Evolutionary conservation across 129 eudicot genomes (phyloP).

Genomic region (Chrysanthemum makinoi): DNA sequence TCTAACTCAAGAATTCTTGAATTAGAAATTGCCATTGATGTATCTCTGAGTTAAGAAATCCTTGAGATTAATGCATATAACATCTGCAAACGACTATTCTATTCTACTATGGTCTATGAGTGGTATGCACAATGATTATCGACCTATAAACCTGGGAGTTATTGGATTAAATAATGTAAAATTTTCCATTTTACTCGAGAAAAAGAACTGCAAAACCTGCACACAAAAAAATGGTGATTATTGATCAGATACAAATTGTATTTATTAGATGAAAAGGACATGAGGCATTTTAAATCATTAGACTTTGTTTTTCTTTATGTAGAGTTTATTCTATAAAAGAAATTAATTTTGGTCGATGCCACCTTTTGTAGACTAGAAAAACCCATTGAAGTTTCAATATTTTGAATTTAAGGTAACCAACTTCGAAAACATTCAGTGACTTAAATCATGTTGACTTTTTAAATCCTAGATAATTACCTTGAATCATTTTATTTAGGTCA

Average conservation of each 20-base stretch:
- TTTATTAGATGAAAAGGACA: no score
- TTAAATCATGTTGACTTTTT: no score
- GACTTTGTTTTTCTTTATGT: conserved; percentile 6
- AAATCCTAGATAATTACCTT: no score
- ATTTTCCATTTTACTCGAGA: conserved; percentile 7
- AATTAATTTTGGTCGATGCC: no score
- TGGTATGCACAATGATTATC: conserved; percentile 25
- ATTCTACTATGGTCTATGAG: neutral
- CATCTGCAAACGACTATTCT: conserved; percentile 15
- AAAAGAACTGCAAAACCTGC: conserved; percentile 26
- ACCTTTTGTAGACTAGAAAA: no score
- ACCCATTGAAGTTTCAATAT: no score
- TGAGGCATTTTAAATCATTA: neutral
- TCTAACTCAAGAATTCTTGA: conserved; percentile 28
- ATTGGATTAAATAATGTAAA: conserved; percentile 20
- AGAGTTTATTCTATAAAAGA: no score
- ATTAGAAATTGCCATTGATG: neutral
- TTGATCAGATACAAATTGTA: neutral
- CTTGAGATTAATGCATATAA: neutral
- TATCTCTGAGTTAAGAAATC: no score
- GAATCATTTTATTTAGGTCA: no score
- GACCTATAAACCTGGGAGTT: conserved; percentile 6
- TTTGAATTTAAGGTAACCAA: no score
- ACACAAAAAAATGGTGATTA: conserved; percentile 10
- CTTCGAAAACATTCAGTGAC: no score